A percentile compares a stretch with the other conserved stretches of the same genome.
Conservation (phyloP, 441 rosid genomes). For the Erysimum cheiri region DNA sequence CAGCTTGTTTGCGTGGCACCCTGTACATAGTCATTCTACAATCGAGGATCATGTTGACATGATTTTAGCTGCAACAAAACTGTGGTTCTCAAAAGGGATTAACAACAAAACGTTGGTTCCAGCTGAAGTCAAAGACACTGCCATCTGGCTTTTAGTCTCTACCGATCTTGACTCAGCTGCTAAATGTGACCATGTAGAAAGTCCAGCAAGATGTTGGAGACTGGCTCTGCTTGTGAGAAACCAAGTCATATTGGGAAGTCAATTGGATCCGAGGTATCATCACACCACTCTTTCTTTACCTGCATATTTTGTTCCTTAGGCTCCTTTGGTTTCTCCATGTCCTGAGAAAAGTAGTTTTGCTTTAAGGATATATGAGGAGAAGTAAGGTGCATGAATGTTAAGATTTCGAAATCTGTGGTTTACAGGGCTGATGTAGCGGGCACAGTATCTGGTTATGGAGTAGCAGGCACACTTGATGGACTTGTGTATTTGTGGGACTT, state of each 20-base stretch:
- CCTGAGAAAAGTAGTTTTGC: constrained; percentile 7
- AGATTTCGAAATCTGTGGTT: constrained; percentile 21
- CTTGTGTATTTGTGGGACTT: constrained; percentile 74
- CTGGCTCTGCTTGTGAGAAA: constrained; percentile 72
- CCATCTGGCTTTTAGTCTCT: constrained; percentile 76
- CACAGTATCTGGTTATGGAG: constrained; percentile 64
- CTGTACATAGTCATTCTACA: constrained; percentile 44
- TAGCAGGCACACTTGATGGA: constrained; percentile 81
- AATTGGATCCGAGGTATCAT: constrained; percentile 69
- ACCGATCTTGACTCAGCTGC: constrained; percentile 50
- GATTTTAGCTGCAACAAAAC: constrained; percentile 61
- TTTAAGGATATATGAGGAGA: constrained; percentile 6
- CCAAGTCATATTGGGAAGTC: constrained; percentile 62
- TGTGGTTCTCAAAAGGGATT: constrained; percentile 49
- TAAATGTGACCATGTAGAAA: constrained; percentile 45
- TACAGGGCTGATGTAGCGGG: constrained; percentile 66
- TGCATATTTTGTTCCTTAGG: neutral
- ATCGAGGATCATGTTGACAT: constrained; percentile 52
- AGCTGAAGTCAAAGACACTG: constrained; percentile 61
- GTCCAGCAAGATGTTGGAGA: constrained; percentile 64
- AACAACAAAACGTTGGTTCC: constrained; percentile 49
- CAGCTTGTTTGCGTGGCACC: constrained; percentile 63
- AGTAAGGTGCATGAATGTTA: constrained; percentile 8
- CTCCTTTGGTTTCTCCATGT: neutral
- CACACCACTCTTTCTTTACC: constrained; percentile 18